Percentiles rank a stretch among this genome's conserved stretches.
Evolutionary conservation across 129 eudicot species (phyloP).

Genomic region (Artemisia annua): DNA sequence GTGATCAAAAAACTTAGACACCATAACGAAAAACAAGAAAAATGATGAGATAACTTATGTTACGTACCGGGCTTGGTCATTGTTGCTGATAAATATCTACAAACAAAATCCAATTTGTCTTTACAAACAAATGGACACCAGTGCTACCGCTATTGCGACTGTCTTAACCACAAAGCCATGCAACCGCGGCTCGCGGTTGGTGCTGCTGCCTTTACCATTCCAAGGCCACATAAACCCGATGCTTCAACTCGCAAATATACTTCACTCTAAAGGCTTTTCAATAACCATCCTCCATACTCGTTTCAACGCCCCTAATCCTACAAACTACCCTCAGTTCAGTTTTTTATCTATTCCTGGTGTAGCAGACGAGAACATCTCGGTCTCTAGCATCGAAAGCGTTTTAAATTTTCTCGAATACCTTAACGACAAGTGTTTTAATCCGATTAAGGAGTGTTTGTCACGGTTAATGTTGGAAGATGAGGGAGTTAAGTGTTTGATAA

Average conservation of each 20-base stretch:
- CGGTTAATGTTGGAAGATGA: constrained; percentile 25
- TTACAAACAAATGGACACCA: constrained; percentile 13
- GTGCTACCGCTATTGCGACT: background rate
- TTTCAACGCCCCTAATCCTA: constrained; percentile 46
- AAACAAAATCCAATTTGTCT: background rate
- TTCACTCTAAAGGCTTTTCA: constrained; percentile 54
- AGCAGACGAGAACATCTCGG: background rate
- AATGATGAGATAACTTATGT: too few species aligned
- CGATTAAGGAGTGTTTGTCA: constrained; percentile 34
- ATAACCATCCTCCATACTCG: constrained; percentile 58
- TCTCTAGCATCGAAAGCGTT: background rate
- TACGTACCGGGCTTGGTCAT: too few species aligned
- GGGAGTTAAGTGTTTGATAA: constrained; percentile 43
- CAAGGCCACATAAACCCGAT: constrained; percentile 71
- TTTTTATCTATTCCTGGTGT: constrained; percentile 35
- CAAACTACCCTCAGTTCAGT: constrained; percentile 44
- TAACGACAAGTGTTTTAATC: constrained; percentile 25
- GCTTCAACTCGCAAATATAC: constrained; percentile 62
- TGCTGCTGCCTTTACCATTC: constrained; percentile 50
- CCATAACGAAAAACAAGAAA: too few species aligned
- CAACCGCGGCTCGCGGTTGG: constrained; percentile 12
- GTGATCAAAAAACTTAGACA: too few species aligned
- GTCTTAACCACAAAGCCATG: background rate
- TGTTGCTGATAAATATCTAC: background rate
- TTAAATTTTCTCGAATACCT: constrained; percentile 8